phyloP scores from a whole-genome alignment of 2,329 filamentous ascomycete species.

The Cadophora sp. region DNA sequence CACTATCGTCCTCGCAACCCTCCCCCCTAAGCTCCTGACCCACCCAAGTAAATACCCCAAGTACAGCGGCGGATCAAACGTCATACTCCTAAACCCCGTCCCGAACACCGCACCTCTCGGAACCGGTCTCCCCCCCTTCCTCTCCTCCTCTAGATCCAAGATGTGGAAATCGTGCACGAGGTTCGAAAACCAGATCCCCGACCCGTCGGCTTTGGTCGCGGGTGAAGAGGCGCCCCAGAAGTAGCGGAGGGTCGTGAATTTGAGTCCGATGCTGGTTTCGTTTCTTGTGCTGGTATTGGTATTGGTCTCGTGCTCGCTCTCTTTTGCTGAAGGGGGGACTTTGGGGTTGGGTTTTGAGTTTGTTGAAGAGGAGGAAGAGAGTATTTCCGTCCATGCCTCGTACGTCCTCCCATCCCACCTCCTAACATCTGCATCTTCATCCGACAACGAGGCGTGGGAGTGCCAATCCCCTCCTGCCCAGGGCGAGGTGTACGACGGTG shows the following conservation, averaged over 20 bases:
- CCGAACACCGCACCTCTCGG: not conserved
- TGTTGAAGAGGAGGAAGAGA: constrained; percentile 22
- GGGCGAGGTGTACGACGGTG: constrained; percentile 31
- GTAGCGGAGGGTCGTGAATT: constrained; percentile 1
- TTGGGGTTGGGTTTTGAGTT: not conserved
- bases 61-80: not conserved
- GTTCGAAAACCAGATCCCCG: not conserved
- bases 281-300: not conserved
- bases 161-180: not conserved
- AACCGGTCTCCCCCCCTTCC: not conserved
- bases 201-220: not conserved
- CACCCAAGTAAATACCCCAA: not conserved
- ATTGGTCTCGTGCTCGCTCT: no score
- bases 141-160: not conserved
- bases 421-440: constrained; percentile 44
- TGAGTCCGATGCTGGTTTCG: not conserved
- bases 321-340: no score
- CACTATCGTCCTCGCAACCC: constrained; percentile 38
- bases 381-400: constrained; percentile 47
- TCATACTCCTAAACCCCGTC: not conserved
- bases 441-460: constrained; percentile 47
- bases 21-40: constrained; percentile 5
- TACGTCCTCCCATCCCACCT: constrained; percentile 54
- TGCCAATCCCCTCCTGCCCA: constrained; percentile 58
- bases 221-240: not conserved